Base-by-base conservation (phyloP, 1,284 basidiomycete species). In the Pascua guehoae region DNA sequence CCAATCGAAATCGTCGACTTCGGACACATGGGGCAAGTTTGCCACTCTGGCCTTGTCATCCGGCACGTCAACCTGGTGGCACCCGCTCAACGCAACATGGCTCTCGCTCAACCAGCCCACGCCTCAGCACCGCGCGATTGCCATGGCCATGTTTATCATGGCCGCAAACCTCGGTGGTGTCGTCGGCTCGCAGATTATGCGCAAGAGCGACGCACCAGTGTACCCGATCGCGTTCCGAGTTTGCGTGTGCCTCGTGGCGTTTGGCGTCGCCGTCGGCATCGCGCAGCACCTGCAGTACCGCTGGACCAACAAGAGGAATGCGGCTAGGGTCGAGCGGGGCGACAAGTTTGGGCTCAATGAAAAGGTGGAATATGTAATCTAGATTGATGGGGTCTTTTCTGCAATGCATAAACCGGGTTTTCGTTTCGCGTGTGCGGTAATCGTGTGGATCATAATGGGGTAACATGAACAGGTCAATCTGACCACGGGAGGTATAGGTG, bases 121-220 rank as follows among this genome's bases (percentile, higher is more conserved):
- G 10, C 68, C 71, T 0, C 67, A 72, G 52, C 63, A 69, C 38
- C 61, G 72, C 2, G 63, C 72, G 0, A 51, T 73, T 41, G 71
- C 69, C 10, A 70, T 72, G 67, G 69, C 72, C 9, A 68, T 71
- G 63, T 69, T 69, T 48, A 61, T 71, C 60, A 71, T 69, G 66
- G 58, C 66, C 0, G 68, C 70, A 41, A 75, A 75, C 54, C 44
- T 50, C 12, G 73, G 68, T 2, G 72, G 57, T 8, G 57, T 72
- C 4, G 58, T 69, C 41, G 73, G 71, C 0, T 64, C 65, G 2
- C 73, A 75, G 47, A 38, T 75, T 15, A 56, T 73, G 16, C 64
- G 73, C 41, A 54, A 48, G 12, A 63, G 66, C 52, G 73, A 75
- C 51, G 60, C 66, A 1, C 73, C 73, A 16, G 44, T 51, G 12